Conservation (phyloP, 257 asterid species). For the Solanum chmielewskii region DNA sequence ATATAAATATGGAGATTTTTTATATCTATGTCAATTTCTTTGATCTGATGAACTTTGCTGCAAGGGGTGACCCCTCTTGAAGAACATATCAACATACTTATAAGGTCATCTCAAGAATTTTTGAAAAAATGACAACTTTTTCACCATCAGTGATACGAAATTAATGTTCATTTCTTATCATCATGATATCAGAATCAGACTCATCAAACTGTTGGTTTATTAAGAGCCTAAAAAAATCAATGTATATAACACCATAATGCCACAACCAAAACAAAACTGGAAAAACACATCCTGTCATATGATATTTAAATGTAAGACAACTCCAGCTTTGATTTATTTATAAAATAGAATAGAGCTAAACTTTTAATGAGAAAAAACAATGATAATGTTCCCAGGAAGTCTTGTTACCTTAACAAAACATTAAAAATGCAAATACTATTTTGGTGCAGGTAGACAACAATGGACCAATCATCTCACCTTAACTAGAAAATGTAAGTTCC, state of each 20-base stretch:
- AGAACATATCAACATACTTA: background rate
- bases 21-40: too few relatives aligned
- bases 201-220: background rate
- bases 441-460: background rate
- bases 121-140: background rate
- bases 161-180: background rate
- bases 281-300: background rate
- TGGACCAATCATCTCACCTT: background rate
- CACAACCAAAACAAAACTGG: background rate
- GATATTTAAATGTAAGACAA: background rate
- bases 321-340: background rate
- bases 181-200: background rate
- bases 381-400: background rate
- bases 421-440: background rate
- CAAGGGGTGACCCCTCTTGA: background rate
- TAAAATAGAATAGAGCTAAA: background rate
- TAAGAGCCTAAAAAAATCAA: background rate
- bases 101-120: background rate
- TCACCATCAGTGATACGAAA: background rate
- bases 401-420: background rate
- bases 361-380: background rate
- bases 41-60: too few relatives aligned
- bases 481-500: background rate
- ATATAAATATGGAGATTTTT: too few relatives aligned
- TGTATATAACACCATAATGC: too few relatives aligned